phyloP scores from a whole-genome alignment of 176 grass and related monocot species.

The Oryza glaberrima region DNA sequence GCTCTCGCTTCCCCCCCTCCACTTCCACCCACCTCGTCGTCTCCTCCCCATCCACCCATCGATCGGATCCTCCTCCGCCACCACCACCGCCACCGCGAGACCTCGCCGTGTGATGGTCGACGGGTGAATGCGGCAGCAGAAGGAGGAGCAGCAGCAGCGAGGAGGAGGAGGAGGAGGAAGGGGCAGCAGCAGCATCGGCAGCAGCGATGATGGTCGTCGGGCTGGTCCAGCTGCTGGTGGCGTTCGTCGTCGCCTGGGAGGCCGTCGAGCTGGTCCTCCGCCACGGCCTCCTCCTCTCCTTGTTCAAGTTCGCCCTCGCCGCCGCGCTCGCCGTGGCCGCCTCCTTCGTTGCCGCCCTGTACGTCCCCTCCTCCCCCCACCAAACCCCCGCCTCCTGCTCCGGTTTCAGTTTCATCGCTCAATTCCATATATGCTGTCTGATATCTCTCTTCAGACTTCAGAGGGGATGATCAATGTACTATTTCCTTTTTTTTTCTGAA shows the following conservation, averaged over 20 bases:
- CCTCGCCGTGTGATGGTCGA: not conserved
- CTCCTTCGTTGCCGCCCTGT: constrained; percentile 33
- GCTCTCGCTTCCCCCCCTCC: not conserved
- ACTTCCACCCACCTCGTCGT: not conserved
- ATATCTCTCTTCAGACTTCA: constrained; percentile 14
- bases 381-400: not conserved
- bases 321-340: constrained; percentile 23
- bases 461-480: not conserved
- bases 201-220: constrained; percentile 33
- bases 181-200: not conserved
- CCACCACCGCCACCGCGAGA: not conserved
- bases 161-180: not conserved
- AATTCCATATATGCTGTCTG: not conserved
- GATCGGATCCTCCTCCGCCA: constrained; percentile 1
- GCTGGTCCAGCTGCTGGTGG: constrained; percentile 56
- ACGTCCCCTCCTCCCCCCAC: not conserved
- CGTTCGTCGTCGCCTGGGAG: constrained; percentile 60
- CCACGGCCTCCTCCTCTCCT: constrained; percentile 49
- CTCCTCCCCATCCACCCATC: not conserved
- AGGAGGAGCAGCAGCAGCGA: not conserved
- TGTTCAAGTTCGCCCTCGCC: constrained; percentile 39
- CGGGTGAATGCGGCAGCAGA: constrained; percentile 9
- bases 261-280: constrained; percentile 55
- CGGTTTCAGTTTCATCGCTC: not conserved
- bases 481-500: not conserved